These are phyloP conservation scores for Cunninghamia lanceolata DNA, from an alignment of 75 land plant species.

Conservation along the genomic window DNA sequence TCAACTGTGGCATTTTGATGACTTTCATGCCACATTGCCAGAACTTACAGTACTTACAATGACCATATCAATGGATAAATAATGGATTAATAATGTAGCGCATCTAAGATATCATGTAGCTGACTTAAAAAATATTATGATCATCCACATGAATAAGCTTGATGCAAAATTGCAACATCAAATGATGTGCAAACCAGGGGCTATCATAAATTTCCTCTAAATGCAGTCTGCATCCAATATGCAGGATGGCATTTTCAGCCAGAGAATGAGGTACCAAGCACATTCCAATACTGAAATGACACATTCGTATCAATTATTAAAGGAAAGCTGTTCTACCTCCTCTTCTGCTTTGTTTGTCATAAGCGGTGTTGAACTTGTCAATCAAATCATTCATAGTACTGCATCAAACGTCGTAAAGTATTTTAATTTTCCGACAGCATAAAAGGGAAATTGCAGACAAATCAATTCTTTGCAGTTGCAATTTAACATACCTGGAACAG, in stretches of 20 bases:
- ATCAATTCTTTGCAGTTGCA: background rate
- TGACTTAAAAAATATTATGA: background rate
- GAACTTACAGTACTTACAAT: background rate
- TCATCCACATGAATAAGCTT: constrained; percentile 1
- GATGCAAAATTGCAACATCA: background rate
- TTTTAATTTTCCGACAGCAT: background rate
- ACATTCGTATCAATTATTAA: constrained; percentile 7
- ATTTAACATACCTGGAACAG: constrained; percentile 73
- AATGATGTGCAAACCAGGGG: background rate
- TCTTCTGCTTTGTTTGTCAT: constrained; percentile 80
- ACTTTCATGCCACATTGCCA: background rate
- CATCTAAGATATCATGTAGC: background rate
- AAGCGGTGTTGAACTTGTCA: constrained; percentile 91
- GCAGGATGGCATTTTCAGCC: background rate
- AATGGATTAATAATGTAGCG: constrained; percentile 1
- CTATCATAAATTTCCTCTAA: background rate
- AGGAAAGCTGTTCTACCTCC: constrained; percentile 82
- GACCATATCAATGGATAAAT: background rate
- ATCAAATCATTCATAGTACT: constrained; percentile 95
- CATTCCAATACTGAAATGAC: background rate
- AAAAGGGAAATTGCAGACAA: background rate
- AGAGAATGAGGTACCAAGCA: background rate
- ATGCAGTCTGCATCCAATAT: background rate
- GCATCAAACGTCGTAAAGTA: constrained; percentile 16
- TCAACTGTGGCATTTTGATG: background rate